Percentiles rank a stretch among this genome's conserved stretches.
phyloP scores from a whole-genome alignment of 495 filamentous ascomycete genomes.

The Aspergillus biplanus region DNA sequence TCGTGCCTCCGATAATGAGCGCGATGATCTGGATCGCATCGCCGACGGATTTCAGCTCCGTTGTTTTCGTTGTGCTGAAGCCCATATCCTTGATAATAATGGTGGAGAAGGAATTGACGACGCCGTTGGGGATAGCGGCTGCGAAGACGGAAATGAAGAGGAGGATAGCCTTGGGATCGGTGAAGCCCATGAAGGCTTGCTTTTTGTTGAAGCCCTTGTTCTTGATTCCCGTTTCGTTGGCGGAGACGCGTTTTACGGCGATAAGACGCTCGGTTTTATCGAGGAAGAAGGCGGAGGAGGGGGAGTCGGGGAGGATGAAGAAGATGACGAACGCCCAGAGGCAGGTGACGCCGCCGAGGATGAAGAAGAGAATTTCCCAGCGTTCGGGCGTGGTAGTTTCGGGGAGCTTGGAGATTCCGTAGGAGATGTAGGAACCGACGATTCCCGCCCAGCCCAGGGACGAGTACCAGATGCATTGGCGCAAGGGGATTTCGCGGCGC shows the following conservation, averaged over 20 bases:
- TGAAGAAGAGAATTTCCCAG: background rate
- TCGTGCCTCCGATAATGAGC: background rate
- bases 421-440: constrained; percentile 15
- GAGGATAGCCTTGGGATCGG: constrained; percentile 4
- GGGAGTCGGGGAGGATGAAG: background rate
- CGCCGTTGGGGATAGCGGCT: constrained; percentile 22
- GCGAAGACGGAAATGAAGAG: constrained; percentile 22
- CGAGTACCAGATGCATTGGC: constrained; percentile 23
- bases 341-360: background rate
- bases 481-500: constrained; percentile 19
- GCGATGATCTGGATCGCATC: background rate
- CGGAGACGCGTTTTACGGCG: background rate
- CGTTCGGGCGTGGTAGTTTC: background rate
- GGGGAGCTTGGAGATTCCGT: background rate
- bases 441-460: constrained; percentile 20
- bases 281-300: background rate
- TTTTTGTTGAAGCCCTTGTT: background rate
- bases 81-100: constrained; percentile 26
- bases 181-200: background rate
- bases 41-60: background rate
- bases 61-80: constrained; percentile 13
- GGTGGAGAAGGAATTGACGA: constrained; percentile 24
- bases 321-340: background rate
- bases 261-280: background rate
- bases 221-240: background rate